A percentile compares a stretch with the other conserved stretches of the same genome.
phyloP scores from a whole-genome alignment of 345 rosid species.

The Excoecaria agallocha region DNA sequence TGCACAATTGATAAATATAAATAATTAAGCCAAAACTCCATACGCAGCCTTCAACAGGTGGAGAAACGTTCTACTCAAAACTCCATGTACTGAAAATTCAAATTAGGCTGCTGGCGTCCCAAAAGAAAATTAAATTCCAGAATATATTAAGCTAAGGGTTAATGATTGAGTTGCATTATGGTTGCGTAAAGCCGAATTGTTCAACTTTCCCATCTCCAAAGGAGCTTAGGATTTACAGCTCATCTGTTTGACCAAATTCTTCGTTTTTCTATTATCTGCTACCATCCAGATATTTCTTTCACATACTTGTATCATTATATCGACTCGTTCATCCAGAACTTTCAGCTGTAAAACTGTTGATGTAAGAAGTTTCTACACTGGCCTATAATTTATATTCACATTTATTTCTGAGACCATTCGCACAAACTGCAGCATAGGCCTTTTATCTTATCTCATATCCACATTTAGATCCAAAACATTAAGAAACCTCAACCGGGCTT shows the following conservation, averaged over 20 bases:
- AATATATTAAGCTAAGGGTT: too few relatives aligned
- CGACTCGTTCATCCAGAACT: neutral
- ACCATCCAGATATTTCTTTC: neutral
- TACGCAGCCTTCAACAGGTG: too few relatives aligned
- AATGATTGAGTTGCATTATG: too few relatives aligned
- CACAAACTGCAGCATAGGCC: neutral
- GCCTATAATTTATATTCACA: neutral
- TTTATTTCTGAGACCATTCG: neutral
- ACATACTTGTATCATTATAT: neutral
- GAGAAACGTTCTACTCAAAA: too few relatives aligned
- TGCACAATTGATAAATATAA: too few relatives aligned
- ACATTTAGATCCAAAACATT: neutral
- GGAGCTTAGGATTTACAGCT: neutral
- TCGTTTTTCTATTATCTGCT: too few relatives aligned
- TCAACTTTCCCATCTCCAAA: neutral
- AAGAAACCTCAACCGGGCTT: neutral
- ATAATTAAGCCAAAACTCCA: too few relatives aligned
- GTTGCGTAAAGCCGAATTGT: neutral
- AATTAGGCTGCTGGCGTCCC: too few relatives aligned
- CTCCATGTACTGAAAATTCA: too few relatives aligned
- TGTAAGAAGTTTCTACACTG: neutral
- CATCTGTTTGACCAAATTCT: neutral
- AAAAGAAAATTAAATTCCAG: too few relatives aligned
- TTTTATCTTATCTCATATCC: neutral
- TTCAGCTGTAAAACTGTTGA: neutral